These are phyloP conservation scores for Leishmania arabica DNA, from an alignment of 208 protist genomes.

Conservation along the genomic window DNA sequence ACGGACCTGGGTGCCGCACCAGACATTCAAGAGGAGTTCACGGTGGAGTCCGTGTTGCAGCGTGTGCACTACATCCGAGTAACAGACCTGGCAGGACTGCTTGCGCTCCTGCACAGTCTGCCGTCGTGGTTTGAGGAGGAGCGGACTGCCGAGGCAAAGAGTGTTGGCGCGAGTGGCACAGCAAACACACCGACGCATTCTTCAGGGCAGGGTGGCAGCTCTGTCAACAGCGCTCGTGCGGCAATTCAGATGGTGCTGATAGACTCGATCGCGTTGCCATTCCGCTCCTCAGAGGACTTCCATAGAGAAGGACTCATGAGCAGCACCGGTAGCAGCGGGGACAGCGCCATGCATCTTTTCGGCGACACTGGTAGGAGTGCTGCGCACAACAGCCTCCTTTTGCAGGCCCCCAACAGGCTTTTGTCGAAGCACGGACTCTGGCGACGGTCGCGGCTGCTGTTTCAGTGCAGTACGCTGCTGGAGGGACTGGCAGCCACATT, in stretches of 20 bases:
- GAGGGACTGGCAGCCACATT: slow-evolving; percentile 42
- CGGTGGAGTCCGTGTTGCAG: slow-evolving; percentile 59
- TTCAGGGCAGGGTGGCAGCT: not conserved
- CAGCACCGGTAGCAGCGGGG: not conserved
- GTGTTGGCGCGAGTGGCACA: not conserved
- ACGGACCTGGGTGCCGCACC: not conserved
- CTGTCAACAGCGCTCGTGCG: not conserved
- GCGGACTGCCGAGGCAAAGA: not conserved
- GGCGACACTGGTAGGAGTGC: no score
- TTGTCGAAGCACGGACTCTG: slow-evolving; percentile 25
- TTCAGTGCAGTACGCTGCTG: slow-evolving; percentile 59
- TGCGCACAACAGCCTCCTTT: not conserved
- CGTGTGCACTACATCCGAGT: slow-evolving; percentile 74
- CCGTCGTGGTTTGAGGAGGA: slow-evolving; percentile 12
- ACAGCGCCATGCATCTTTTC: not conserved
- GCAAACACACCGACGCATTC: not conserved
- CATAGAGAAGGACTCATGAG: not conserved
- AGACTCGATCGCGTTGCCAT: slow-evolving; percentile 90
- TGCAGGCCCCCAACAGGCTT: not conserved
- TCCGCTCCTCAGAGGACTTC: slow-evolving; percentile 40
- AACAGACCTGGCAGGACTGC: slow-evolving; percentile 50
- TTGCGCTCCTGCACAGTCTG: slow-evolving; percentile 60
- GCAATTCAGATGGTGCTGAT: slow-evolving; percentile 71
- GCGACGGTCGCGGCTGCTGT: slow-evolving; percentile 63
- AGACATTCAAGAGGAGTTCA: slow-evolving; percentile 4